phyloP scores from a whole-genome alignment of 2,329 filamentous ascomycete species.

The Fusarium caatingaense region DNA sequence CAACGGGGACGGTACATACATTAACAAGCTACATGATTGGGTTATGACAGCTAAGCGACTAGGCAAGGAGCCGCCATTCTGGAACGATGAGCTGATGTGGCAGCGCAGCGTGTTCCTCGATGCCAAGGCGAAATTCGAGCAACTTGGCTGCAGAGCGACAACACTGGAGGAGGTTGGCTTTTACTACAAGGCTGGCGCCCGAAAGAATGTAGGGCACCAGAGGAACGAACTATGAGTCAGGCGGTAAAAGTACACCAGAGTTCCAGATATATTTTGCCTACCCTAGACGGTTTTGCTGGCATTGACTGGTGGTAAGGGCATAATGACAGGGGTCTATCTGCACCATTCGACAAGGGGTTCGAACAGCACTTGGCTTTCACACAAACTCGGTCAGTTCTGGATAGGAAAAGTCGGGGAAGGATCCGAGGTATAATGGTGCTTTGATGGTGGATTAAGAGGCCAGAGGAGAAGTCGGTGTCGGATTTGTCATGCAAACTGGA shows the following conservation, averaged over 20 bases:
- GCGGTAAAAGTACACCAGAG: not conserved
- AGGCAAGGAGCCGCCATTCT: slow-evolving; percentile 77
- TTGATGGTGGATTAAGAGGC: slow-evolving; percentile 42
- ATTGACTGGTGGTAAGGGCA: not conserved
- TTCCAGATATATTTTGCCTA: slow-evolving; percentile 3
- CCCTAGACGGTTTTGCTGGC: not conserved
- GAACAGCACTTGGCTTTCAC: slow-evolving; percentile 16
- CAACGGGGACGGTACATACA: slow-evolving; percentile 70
- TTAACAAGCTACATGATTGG: slow-evolving; percentile 76
- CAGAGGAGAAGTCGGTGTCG: slow-evolving; percentile 38
- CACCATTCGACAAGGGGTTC: not conserved
- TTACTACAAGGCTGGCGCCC: slow-evolving; percentile 56
- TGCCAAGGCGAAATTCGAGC: slow-evolving; percentile 78
- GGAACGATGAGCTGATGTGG: slow-evolving; percentile 79
- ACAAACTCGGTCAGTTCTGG: slow-evolving; percentile 10
- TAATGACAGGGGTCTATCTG: slow-evolving; percentile 9
- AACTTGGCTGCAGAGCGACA: slow-evolving; percentile 71
- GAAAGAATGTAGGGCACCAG: slow-evolving; percentile 6
- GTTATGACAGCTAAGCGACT: slow-evolving; percentile 60
- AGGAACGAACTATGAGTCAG: slow-evolving; percentile 3
- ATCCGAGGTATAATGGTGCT: slow-evolving; percentile 27
- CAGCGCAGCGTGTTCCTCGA: slow-evolving; percentile 73
- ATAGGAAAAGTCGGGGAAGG: slow-evolving; percentile 31
- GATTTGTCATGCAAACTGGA: slow-evolving; percentile 45
- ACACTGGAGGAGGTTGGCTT: slow-evolving; percentile 80